Evolutionary conservation across 306 rosid species (phyloP).

Genomic region (Dalbergia oliveri): DNA sequence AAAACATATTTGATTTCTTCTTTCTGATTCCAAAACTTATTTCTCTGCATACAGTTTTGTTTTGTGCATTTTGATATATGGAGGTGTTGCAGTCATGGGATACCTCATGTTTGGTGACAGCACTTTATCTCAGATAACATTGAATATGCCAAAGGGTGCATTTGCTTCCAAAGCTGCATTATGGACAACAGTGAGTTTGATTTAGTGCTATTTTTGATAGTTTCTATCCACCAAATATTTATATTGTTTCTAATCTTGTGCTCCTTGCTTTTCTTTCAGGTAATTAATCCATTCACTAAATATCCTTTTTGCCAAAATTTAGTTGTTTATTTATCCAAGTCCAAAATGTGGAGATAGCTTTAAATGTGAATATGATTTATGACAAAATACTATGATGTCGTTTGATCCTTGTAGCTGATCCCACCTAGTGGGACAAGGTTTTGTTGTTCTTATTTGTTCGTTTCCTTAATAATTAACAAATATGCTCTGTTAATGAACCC

Average conservation of each 20-base stretch:
- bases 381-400: too few relatives aligned
- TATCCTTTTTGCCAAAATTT: constrained; percentile 61
- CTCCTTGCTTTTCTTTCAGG: constrained; percentile 59
- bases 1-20: not conserved
- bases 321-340: constrained; percentile 25
- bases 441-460: constrained; percentile 4
- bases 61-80: constrained; percentile 68
- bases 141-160: constrained; percentile 71
- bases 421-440: too few relatives aligned
- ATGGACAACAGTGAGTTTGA: constrained; percentile 82
- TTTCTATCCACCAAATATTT: not conserved
- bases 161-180: constrained; percentile 71
- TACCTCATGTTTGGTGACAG: constrained; percentile 73
- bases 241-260: constrained; percentile 33
- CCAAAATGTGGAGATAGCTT: constrained; percentile 14
- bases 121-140: constrained; percentile 87
- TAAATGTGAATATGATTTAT: not conserved
- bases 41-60: constrained; percentile 64
- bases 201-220: not conserved
- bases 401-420: too few relatives aligned
- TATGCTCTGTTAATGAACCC: constrained; percentile 88
- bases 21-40: constrained; percentile 4
- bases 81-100: constrained; percentile 83
- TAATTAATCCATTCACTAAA: constrained; percentile 85
- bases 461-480: constrained; percentile 67